A percentile compares a stretch with the other conserved stretches of the same genome.
phyloP scores from a whole-genome alignment of 108 stramenopile species.

The Cyclotella atomus region DNA sequence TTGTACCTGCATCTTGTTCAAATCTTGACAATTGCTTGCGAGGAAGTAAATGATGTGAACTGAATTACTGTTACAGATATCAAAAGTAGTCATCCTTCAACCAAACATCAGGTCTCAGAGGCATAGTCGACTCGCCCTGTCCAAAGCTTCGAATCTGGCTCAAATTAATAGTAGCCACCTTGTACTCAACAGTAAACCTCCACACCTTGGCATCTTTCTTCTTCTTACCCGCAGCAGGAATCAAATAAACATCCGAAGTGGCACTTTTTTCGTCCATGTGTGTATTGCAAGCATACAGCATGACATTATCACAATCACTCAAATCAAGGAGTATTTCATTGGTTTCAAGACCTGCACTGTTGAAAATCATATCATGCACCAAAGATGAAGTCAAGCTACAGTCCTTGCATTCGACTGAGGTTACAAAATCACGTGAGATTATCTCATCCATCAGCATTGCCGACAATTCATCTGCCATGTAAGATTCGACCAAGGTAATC shows the following conservation, averaged over 20 bases:
- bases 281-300: slow-evolving; percentile 38
- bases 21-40: not conserved
- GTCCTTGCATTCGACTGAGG: not conserved
- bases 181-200: slow-evolving; percentile 46
- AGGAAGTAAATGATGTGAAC: not conserved
- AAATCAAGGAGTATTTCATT: slow-evolving; percentile 40
- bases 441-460: slow-evolving; percentile 16
- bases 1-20: not conserved
- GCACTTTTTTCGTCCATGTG: slow-evolving; percentile 36
- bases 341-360: slow-evolving; percentile 29
- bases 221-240: slow-evolving; percentile 4
- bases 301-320: slow-evolving; percentile 11
- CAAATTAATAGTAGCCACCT: slow-evolving; percentile 42
- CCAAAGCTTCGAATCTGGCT: slow-evolving; percentile 25
- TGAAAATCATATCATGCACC: slow-evolving; percentile 26
- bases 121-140: slow-evolving; percentile 20
- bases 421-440: not conserved
- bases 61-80: not conserved
- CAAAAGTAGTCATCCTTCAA: slow-evolving; percentile 42
- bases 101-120: slow-evolving; percentile 46
- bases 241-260: slow-evolving; percentile 39
- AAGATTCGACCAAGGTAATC: slow-evolving; percentile 42
- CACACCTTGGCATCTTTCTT: slow-evolving; percentile 13
- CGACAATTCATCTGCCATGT: slow-evolving; percentile 17
- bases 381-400: not conserved